Base-by-base conservation (phyloP, 768 basidiomycete genomes). In the Lepiota brunneoincarnata region DNA sequence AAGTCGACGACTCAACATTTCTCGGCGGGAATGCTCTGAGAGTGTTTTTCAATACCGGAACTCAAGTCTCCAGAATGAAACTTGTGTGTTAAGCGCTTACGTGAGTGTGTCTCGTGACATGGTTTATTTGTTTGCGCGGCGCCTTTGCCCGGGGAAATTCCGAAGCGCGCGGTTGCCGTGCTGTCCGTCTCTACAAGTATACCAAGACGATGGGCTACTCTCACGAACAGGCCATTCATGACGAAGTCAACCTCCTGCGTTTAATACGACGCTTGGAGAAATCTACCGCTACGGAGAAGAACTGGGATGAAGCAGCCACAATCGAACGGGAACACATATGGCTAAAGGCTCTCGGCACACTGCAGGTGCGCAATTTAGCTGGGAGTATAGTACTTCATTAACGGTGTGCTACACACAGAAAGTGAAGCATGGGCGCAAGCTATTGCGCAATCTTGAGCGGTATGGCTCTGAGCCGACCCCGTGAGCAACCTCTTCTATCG, bases 181-280 rank as follows among this genome's bases (percentile, higher is more conserved):
- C n/a, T n/a, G n/a, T n/a, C n/a, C n/a, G n/a, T n/a, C n/a, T n/a
- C n/a, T n/a, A n/a, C n/a, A n/a, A n/a, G n/a, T n/a, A n/a, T n/a
- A n/a, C n/a, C n/a, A n/a, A n/a, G 31, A 20, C n/a, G 28, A 35
- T 47, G 45, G 31, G 20, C 45, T 35, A 47, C 31, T 47, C 45
- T 10, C 34, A 36, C 17, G 28, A 31, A 35, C 45, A 58, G 12
- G 21, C 38, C 14, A 26, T 35, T n/a, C 57, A 55, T 37, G 52
- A 58, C 53, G 57, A 49, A 40, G 47, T 58, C 37, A 58, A 58
- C 48, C 53, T 55, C 6, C 36, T 54, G n/a, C 41, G 53, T 2
- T 43, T 55, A 15, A 40, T 58, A 20, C 28, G 57, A 12, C 48
- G 57, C 14, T 37, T 58, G 6, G 57, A 58, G 37, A 55, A 58